Evolutionary conservation across 202 grass and related monocot genomes (phyloP).

Genomic region (Eragrostis tef): DNA sequence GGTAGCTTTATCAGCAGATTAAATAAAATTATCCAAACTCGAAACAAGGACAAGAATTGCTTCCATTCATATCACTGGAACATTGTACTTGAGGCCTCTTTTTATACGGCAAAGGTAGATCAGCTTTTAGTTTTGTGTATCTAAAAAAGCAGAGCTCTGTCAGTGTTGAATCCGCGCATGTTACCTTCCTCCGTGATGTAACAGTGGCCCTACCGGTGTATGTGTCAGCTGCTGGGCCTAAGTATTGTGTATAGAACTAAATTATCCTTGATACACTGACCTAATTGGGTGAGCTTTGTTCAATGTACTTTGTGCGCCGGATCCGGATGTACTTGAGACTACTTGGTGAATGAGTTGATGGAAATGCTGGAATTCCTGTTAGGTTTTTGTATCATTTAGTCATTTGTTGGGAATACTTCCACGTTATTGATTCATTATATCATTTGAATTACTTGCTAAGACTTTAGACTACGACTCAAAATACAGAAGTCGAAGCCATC

Average conservation of each 20-base stretch:
- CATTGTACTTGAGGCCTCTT: slow-evolving; percentile 48
- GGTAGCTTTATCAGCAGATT: slow-evolving; percentile 14
- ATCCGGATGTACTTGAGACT: not conserved
- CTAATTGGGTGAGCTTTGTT: not conserved
- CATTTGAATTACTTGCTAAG: not conserved
- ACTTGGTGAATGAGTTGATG: not conserved
- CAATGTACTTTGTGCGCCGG: not conserved
- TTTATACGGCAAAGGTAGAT: slow-evolving; percentile 52
- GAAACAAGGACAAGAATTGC: not conserved
- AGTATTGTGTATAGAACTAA: not conserved
- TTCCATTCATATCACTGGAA: slow-evolving; percentile 33
- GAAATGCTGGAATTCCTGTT: not conserved
- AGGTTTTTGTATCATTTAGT: no score
- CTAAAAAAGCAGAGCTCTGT: slow-evolving; percentile 31
- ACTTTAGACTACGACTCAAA: not conserved
- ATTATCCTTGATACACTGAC: not conserved
- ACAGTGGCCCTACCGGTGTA: not conserved
- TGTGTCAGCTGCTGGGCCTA: not conserved
- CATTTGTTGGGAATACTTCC: not conserved
- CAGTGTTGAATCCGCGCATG: not conserved
- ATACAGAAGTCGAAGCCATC: no score
- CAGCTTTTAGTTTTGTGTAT: slow-evolving; percentile 33
- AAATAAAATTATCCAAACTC: not conserved
- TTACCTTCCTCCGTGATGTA: not conserved
- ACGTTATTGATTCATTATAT: not conserved